These are phyloP conservation scores for Talaromyces sp. DNA, from an alignment of 2,329 filamentous ascomycete genomes.

Conservation along the genomic window DNA sequence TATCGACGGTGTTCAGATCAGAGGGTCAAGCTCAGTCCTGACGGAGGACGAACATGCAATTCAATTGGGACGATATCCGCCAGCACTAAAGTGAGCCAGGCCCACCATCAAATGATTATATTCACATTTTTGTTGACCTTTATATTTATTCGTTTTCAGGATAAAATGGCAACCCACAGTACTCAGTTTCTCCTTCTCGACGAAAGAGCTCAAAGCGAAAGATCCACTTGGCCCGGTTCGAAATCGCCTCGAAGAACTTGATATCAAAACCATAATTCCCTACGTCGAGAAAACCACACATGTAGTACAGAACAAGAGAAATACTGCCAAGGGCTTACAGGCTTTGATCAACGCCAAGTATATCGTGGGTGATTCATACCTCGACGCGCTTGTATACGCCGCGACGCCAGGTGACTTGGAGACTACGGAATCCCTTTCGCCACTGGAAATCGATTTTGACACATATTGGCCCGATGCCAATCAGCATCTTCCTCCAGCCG, in stretches of 20 bases:
- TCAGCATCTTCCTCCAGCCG: conserved; percentile 66
- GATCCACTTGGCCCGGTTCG: conserved; percentile 60
- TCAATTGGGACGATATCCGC: conserved; percentile 64
- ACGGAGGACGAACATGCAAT: conserved; percentile 58
- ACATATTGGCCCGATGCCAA: conserved; percentile 70
- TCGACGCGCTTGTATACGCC: conserved; percentile 65
- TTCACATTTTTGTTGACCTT: background rate
- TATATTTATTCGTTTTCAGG: conserved; percentile 38
- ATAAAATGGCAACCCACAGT: conserved; percentile 75
- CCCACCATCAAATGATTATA: background rate
- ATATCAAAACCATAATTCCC: conserved; percentile 75
- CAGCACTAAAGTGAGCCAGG: conserved; percentile 41
- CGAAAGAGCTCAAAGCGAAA: conserved; percentile 60
- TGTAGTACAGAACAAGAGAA: conserved; percentile 81
- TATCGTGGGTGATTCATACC: conserved; percentile 68
- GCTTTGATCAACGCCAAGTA: conserved; percentile 75
- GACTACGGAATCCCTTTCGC: conserved; percentile 47
- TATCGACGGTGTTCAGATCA: conserved; percentile 67
- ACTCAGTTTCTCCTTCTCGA: conserved; percentile 73
- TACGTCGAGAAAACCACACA: conserved; percentile 76
- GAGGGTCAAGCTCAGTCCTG: conserved; percentile 56
- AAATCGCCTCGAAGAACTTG: conserved; percentile 69
- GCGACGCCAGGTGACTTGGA: conserved; percentile 50
- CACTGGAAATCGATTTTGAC: conserved; percentile 75
- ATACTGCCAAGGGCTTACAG: conserved; percentile 80